Evolutionary conservation across 768 basidiomycete species (phyloP), one percentile per base, ranked within the genome.

Genomic region (Gyrodon lividus): DNA sequence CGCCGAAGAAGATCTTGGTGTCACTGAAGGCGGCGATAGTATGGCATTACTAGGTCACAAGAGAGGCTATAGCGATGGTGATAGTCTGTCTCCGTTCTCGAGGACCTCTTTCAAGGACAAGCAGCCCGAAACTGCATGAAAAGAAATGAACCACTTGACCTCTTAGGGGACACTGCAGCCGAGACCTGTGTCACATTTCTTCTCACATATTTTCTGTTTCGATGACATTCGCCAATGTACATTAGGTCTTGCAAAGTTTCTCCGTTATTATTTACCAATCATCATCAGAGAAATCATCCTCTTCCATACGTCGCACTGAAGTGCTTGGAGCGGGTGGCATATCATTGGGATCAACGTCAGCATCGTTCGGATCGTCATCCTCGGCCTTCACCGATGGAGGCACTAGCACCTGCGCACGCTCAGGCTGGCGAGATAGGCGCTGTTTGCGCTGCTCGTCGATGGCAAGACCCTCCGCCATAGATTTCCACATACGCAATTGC

Each of bases 401-500:
- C 6, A 46, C 57, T 1, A 66, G 54, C 13, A 55, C 31, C 20
- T 50, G 50, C 13, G 52, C 52, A 35, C 59, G 46, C 7, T 34
- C 46, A 5, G 62, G 57, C 10, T 57, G 42, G 14, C 46, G 45
- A 31, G 55, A 48, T 14, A 20, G 7, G 1, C 68, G 66, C 5
- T 53, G 17, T 24, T 50, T 57, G 50, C 61, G 65, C 47, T 79
- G 78, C 50, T 81, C 75, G 44, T 79, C 77, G 23, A 81, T 77
- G 17, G 76, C 56, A 13, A 57, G 59, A 2, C 73, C 76, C 14
- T 75, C 72, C 9, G 77, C 64, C 77, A 80, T 78, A 9, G 70
- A 70, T 35, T 59, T 64, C 78, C 77, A 81, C 44, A 77, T 69
- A 20, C 70, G 65, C n/a, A 79, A 56, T 14, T 74, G 60, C 23